A percentile compares a stretch with the other conserved stretches of the same genome.
Evolutionary conservation across 192 early-diverging fungal species (phyloP).

Genomic region (Backusella parvicylindrica): DNA sequence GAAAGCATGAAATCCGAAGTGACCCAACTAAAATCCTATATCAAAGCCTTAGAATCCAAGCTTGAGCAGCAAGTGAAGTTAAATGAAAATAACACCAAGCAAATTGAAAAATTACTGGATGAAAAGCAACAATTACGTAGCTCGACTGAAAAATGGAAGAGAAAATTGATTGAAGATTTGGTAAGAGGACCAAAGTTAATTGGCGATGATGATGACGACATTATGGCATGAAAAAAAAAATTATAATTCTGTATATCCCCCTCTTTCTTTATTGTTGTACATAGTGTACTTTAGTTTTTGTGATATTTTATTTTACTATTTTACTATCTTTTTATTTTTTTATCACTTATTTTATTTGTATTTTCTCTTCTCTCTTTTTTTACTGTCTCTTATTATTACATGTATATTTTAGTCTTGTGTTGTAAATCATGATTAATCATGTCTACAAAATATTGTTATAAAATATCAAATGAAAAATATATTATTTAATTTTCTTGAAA

Average conservation of each 20-base stretch:
- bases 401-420: neutral
- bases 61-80: constrained; percentile 6
- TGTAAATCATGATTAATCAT: neutral
- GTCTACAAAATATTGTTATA: no score
- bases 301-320: neutral
- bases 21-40: neutral
- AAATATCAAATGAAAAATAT: no score
- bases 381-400: neutral
- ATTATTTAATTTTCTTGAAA: no score
- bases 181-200: constrained; percentile 2
- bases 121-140: neutral
- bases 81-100: neutral
- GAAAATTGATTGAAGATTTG: neutral
- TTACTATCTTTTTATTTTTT: neutral
- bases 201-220: neutral
- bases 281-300: neutral
- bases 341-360: neutral
- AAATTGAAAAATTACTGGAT: neutral
- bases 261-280: neutral
- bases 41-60: neutral
- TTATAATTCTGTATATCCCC: neutral
- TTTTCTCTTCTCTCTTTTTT: neutral
- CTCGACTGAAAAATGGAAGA: constrained; percentile 5
- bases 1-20: neutral
- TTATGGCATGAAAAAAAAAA: neutral